Evolutionary conservation across 192 early-diverging fungal species (phyloP).

Genomic region (Funneliformis mosseae): DNA sequence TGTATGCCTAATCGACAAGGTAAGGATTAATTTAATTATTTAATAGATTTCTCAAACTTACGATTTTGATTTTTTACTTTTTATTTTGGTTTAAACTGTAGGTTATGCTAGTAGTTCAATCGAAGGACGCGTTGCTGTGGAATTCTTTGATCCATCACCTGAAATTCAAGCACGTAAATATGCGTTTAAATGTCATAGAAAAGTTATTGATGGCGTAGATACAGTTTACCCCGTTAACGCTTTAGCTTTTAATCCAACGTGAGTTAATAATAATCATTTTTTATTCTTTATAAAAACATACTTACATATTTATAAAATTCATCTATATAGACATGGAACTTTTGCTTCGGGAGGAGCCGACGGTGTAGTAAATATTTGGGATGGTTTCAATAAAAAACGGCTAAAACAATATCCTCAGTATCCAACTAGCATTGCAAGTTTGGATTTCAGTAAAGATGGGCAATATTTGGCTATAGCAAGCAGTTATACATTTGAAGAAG

Average conservation of each 20-base stretch:
- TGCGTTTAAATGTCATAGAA: constrained; percentile 96
- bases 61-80: background rate
- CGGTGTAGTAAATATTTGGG: constrained; percentile 90
- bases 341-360: constrained; percentile 97
- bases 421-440: constrained; percentile 76
- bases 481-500: constrained; percentile 95
- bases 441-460: constrained; percentile 84
- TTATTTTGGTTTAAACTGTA: background rate
- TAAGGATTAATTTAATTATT: background rate
- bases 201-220: constrained; percentile 73
- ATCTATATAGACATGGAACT: constrained; percentile 71
- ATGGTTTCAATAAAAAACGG: constrained; percentile 88
- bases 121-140: constrained; percentile 93
- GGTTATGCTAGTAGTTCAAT: constrained; percentile 92
- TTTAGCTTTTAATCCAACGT: constrained; percentile 89
- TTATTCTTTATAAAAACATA: background rate
- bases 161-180: constrained; percentile 82
- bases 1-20: constrained; percentile 87
- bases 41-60: background rate
- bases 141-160: constrained; percentile 78
- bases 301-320: background rate
- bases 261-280: constrained; percentile 31
- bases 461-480: constrained; percentile 80
- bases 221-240: constrained; percentile 93
- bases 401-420: constrained; percentile 81